Conservation (phyloP, 345 rosid genomes). For the Heritiera fomes region DNA sequence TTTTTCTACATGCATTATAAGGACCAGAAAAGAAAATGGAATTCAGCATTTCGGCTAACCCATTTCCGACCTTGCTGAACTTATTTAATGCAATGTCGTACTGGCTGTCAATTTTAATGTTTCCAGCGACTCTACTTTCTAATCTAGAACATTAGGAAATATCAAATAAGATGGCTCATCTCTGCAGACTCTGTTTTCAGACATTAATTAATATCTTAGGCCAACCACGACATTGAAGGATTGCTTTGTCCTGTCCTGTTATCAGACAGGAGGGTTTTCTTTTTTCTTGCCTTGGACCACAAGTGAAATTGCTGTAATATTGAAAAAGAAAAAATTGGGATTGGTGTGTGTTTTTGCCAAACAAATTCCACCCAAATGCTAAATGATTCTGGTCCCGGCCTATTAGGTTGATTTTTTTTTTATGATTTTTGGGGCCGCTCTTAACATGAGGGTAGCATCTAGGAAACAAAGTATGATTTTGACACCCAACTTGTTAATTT, state of each 20-base stretch:
- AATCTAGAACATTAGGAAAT: conserved; percentile 17
- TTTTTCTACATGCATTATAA: background rate
- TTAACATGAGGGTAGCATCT: background rate
- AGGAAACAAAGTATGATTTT: background rate
- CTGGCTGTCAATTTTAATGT: background rate
- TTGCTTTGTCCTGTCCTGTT: conserved; percentile 8
- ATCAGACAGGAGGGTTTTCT: background rate
- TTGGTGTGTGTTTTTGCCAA: background rate
- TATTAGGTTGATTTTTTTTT: background rate
- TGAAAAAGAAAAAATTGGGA: background rate
- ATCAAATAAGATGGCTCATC: conserved; percentile 29
- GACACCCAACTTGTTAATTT: background rate
- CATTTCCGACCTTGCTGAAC: conserved; percentile 13
- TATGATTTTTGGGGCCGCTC: background rate
- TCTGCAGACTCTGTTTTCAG: background rate
- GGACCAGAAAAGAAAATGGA: background rate
- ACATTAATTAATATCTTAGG: background rate
- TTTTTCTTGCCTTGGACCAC: background rate
- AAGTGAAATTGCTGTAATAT: background rate
- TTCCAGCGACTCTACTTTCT: background rate
- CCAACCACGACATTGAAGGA: background rate
- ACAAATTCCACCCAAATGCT: background rate
- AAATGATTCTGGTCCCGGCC: background rate
- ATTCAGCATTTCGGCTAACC: conserved; percentile 14
- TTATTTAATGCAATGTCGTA: background rate